phyloP scores from a whole-genome alignment of 768 basidiomycete genomes.

The Agaricus subrufescens region DNA sequence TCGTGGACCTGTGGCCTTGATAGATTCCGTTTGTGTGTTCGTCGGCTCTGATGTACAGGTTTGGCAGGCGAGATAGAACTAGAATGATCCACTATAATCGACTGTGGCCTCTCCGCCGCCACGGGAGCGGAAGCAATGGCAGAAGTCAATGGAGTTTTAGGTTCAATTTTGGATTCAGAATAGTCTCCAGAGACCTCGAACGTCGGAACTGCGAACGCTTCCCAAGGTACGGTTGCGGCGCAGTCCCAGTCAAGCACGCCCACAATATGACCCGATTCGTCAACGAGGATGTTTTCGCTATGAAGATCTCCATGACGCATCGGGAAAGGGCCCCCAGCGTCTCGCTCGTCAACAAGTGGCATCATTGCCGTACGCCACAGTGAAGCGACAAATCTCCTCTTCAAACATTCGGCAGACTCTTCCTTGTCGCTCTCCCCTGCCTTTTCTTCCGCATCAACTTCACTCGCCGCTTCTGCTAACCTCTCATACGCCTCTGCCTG shows the following conservation, averaged over 20 bases:
- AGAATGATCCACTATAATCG: neutral
- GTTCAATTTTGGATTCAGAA: constrained; percentile 21
- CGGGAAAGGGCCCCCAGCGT: constrained; percentile 35
- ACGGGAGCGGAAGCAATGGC: neutral
- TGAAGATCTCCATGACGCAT: constrained; percentile 39
- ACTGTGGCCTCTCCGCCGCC: neutral
- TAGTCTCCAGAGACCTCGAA: constrained; percentile 38
- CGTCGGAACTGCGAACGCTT: constrained; percentile 36
- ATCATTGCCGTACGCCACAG: constrained; percentile 37
- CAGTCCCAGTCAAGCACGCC: constrained; percentile 41
- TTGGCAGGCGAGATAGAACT: neutral
- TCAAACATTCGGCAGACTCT: constrained; percentile 22
- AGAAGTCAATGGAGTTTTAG: constrained; percentile 15
- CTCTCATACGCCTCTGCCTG: constrained; percentile 36
- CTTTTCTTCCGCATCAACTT: constrained; percentile 21
- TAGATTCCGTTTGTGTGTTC: constrained; percentile 5
- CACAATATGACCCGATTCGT: constrained; percentile 33
- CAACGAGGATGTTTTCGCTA: constrained; percentile 37
- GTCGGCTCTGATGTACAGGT: neutral
- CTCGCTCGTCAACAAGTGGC: constrained; percentile 33
- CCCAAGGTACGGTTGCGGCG: constrained; percentile 39
- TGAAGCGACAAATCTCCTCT: constrained; percentile 32
- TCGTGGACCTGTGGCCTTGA: constrained; percentile 13
- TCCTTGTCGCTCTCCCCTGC: neutral
- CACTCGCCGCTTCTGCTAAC: constrained; percentile 29